These are phyloP conservation scores for Tulasnella sp. DNA, from an alignment of 768 basidiomycete species.

Conservation along the genomic window DNA sequence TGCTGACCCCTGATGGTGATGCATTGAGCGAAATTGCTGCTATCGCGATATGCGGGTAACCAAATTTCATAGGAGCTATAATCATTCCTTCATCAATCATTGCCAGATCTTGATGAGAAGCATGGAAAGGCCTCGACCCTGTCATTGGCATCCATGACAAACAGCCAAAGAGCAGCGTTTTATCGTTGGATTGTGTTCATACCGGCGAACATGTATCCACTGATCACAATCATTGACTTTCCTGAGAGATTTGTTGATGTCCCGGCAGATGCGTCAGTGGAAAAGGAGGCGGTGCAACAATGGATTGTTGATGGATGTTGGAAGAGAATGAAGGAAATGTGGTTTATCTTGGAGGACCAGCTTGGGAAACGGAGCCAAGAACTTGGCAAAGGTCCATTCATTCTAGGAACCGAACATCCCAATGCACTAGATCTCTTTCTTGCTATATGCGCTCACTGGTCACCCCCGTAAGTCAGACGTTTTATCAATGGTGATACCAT, in stretches of 20 bases:
- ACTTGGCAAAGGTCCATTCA: conserved; percentile 9
- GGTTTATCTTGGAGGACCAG: conserved; percentile 4
- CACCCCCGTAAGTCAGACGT: no score
- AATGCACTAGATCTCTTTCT: conserved; percentile 11
- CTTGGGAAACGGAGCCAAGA: not conserved
- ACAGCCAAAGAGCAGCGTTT: conserved; percentile 1
- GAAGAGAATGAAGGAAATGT: conserved; percentile 4
- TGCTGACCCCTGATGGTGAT: conserved; percentile 2
- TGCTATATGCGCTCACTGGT: conserved; percentile 6
- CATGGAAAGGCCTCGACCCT: not conserved
- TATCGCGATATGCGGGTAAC: not conserved
- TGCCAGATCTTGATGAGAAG: conserved; percentile 8
- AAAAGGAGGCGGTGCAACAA: not conserved
- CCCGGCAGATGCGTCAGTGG: not conserved
- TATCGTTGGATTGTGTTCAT: conserved; percentile 10
- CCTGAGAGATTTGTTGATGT: conserved; percentile 3
- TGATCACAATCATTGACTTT: conserved; percentile 9
- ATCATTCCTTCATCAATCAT: no score
- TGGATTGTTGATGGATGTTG: conserved; percentile 1
- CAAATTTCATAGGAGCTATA: not conserved
- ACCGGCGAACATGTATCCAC: conserved; percentile 11
- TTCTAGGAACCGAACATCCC: conserved; percentile 10
- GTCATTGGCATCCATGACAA: conserved; percentile 3
- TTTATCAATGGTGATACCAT: not conserved
- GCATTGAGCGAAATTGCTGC: conserved; percentile 9